Evolutionary conservation across 2,329 filamentous ascomycete species (phyloP).

Genomic region (Iodosphaeria phyllophila): DNA sequence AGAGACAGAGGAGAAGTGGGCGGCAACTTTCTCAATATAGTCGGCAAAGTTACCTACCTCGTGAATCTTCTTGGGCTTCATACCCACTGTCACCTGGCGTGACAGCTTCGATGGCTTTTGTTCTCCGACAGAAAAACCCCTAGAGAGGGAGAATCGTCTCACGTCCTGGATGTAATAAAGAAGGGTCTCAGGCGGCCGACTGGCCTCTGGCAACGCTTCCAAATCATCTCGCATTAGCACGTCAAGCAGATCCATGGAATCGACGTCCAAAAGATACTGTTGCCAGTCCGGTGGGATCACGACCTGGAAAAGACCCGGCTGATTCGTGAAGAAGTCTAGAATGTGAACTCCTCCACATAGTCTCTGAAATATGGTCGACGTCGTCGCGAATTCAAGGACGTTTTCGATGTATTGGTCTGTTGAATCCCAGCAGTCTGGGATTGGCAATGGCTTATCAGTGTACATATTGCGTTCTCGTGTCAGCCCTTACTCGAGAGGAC

Average conservation of each 20-base stretch:
- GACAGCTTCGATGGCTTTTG: conserved; percentile 39
- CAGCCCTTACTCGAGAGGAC: background rate
- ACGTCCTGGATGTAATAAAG: conserved; percentile 56
- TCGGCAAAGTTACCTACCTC: conserved; percentile 84
- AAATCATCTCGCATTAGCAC: conserved; percentile 67
- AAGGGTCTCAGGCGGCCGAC: conserved; percentile 33
- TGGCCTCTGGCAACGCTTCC: conserved; percentile 14
- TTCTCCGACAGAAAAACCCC: conserved; percentile 33
- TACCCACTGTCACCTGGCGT: conserved; percentile 61
- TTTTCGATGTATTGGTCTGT: conserved; percentile 63
- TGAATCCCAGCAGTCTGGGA: conserved; percentile 48
- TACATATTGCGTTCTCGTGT: conserved; percentile 18
- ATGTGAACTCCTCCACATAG: conserved; percentile 97
- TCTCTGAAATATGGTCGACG: conserved; percentile 60
- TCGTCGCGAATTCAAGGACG: conserved; percentile 57
- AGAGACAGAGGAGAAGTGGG: conserved; percentile 38
- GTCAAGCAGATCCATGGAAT: conserved; percentile 61
- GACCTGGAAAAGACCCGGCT: conserved; percentile 64
- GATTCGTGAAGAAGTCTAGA: conserved; percentile 80
- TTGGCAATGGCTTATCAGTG: conserved; percentile 42
- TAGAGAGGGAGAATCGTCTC: conserved; percentile 45
- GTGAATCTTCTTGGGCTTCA: conserved; percentile 92
- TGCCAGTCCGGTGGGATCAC: conserved; percentile 71
- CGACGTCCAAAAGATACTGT: conserved; percentile 49
- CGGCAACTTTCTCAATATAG: conserved; percentile 49